Evolutionary conservation across 176 grass and related monocot species (phyloP).

Genomic region (Cocos nucifera): DNA sequence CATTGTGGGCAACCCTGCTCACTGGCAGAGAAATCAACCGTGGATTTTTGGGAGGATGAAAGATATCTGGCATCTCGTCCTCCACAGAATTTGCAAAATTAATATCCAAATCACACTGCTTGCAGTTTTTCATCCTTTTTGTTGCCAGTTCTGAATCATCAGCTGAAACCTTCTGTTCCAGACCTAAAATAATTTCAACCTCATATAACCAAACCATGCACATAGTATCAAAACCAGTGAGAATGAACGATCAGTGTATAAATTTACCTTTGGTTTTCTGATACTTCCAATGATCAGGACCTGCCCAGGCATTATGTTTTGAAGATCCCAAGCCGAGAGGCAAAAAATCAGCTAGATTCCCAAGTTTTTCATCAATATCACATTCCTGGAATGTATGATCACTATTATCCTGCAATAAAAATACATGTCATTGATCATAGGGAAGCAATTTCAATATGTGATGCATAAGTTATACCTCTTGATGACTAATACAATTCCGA

Average conservation of each 20-base stretch:
- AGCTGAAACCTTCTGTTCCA: conserved; percentile 31
- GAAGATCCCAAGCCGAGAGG: conserved; percentile 58
- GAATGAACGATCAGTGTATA: not conserved
- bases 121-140: conserved; percentile 48
- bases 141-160: conserved; percentile 40
- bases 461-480: conserved; percentile 39
- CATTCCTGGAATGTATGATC: conserved; percentile 41
- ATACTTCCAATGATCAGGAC: conserved; percentile 98
- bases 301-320: conserved; percentile 95
- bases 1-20: conserved; percentile 43
- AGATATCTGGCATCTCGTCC: conserved; percentile 45
- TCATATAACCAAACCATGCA: not conserved
- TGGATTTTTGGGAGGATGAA: conserved; percentile 58
- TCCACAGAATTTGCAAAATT: conserved; percentile 75
- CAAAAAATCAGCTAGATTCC: conserved; percentile 68
- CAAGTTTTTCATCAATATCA: conserved; percentile 46
- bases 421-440: not conserved
- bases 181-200: conserved; percentile 28
- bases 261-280: conserved; percentile 65
- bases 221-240: conserved; percentile 1
- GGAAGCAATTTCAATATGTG: not conserved
- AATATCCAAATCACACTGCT: conserved; percentile 38
- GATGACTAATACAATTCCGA: conserved; percentile 37
- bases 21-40: conserved; percentile 55
- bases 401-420: conserved; percentile 35